A percentile compares a stretch with the other conserved stretches of the same genome.
Conservation (phyloP, 108 stramenopile species). For the Nitzschia putrida region DNA sequence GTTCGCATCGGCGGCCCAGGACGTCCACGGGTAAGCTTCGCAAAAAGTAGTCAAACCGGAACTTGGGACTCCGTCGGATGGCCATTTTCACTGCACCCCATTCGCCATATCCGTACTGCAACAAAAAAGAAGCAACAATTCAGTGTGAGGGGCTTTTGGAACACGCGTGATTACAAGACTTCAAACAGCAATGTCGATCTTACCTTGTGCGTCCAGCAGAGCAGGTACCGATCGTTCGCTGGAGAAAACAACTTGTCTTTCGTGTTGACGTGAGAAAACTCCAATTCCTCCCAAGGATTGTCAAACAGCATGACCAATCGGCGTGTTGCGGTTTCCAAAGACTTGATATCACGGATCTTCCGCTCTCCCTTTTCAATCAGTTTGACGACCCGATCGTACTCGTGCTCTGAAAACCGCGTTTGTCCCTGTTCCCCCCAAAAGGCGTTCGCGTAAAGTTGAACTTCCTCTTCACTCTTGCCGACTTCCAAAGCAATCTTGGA, state of each 20-base stretch:
- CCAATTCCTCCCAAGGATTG: slow-evolving; percentile 87
- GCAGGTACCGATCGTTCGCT: slow-evolving; percentile 63
- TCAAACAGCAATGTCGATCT: slow-evolving; percentile 11
- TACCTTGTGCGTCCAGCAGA: slow-evolving; percentile 84
- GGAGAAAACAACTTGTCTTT: slow-evolving; percentile 67
- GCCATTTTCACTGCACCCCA: slow-evolving; percentile 89
- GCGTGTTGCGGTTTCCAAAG: slow-evolving; percentile 64
- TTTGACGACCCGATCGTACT: slow-evolving; percentile 86
- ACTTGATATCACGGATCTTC: slow-evolving; percentile 72
- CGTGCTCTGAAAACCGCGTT: slow-evolving; percentile 76
- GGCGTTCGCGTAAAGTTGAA: slow-evolving; percentile 57
- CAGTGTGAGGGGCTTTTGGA: neutral
- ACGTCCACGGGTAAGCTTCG: slow-evolving; percentile 57
- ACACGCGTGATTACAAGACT: slow-evolving; percentile 2
- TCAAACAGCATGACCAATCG: slow-evolving; percentile 77
- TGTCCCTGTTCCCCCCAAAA: slow-evolving; percentile 83
- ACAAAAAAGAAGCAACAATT: neutral
- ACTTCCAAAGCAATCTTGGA: slow-evolving; percentile 76
- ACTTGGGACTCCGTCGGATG: slow-evolving; percentile 73
- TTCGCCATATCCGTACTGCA: slow-evolving; percentile 81
- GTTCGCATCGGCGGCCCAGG: slow-evolving; percentile 77
- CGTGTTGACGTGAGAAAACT: slow-evolving; percentile 72
- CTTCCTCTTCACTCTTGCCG: slow-evolving; percentile 62
- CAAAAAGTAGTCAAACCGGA: slow-evolving; percentile 87
- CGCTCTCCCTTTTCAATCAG: slow-evolving; percentile 81